Conservation (phyloP, 2,329 filamentous ascomycete species). For the Trichoderma koningiopsis region DNA sequence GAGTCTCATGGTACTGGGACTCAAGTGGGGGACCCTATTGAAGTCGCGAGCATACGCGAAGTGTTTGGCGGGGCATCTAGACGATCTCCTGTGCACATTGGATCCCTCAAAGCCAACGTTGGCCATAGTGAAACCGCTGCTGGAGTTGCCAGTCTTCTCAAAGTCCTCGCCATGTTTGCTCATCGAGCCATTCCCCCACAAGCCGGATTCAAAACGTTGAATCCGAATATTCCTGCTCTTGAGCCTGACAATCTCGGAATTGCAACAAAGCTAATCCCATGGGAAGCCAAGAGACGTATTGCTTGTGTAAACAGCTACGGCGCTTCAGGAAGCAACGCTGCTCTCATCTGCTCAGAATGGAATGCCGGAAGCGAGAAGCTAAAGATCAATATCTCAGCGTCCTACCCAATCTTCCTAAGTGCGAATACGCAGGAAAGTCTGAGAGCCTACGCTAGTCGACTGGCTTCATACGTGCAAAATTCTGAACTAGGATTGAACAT, state of each 20-base stretch:
- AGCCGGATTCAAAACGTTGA: conserved; percentile 33
- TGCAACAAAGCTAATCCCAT: conserved; percentile 24
- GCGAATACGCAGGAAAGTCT: conserved; percentile 26
- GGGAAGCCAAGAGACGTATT: conserved; percentile 28
- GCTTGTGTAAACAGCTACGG: conserved; percentile 43
- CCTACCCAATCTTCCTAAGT: conserved; percentile 27
- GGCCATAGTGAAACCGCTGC: conserved; percentile 36
- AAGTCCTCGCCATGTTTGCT: conserved; percentile 38
- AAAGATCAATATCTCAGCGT: not conserved
- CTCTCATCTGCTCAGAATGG: conserved; percentile 30
- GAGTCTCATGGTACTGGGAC: conserved; percentile 54
- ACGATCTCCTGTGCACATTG: conserved; percentile 29
- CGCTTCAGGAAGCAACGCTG: conserved; percentile 41
- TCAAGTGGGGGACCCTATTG: conserved; percentile 49
- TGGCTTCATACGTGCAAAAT: conserved; percentile 22
- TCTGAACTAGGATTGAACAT: conserved; percentile 14
- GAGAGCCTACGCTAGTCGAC: conserved; percentile 12
- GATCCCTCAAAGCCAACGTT: conserved; percentile 39
- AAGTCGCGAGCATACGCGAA: conserved; percentile 34
- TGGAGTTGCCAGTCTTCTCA: conserved; percentile 37
- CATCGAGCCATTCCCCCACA: conserved; percentile 34
- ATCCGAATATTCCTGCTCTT: conserved; percentile 34
- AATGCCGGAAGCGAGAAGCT: not conserved
- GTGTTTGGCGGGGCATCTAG: conserved; percentile 26
- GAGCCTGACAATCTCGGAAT: conserved; percentile 28